Evolutionary conservation across 768 basidiomycete species (phyloP).

Genomic region (Lepiota subincarnata): DNA sequence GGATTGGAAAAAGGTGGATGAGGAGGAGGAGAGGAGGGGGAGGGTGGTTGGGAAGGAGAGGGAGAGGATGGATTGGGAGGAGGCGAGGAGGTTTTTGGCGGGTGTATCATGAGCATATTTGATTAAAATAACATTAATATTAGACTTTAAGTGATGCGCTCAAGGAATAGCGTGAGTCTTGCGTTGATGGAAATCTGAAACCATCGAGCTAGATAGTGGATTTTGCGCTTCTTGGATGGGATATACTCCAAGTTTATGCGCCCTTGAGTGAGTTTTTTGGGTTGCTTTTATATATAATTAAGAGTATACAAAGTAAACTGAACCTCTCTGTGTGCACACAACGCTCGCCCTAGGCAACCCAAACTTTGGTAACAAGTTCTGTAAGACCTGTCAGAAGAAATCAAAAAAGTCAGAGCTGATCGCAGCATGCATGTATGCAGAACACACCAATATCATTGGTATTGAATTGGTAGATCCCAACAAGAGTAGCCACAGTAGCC

Average conservation of each 20-base stretch:
- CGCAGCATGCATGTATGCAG: neutral
- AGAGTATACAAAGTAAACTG: too few relatives aligned
- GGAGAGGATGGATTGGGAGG: conserved; percentile 72
- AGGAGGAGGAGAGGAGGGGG: conserved; percentile 65
- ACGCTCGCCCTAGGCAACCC: conserved; percentile 57
- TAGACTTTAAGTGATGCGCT: neutral
- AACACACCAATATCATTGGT: conserved; percentile 93
- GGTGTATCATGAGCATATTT: too few relatives aligned
- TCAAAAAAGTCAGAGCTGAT: neutral
- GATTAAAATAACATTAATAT: too few relatives aligned
- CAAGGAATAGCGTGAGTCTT: too few relatives aligned
- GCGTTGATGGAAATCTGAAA: too few relatives aligned
- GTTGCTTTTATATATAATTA: too few relatives aligned
- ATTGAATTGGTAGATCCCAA: conserved; percentile 97
- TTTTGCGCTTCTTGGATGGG: too few relatives aligned
- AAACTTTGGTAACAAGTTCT: conserved; percentile 77
- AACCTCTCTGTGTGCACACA: too few relatives aligned
- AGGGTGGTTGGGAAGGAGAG: conserved; percentile 59
- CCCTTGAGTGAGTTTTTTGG: too few relatives aligned
- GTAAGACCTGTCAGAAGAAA: conserved; percentile 58
- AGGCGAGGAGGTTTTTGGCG: conserved; percentile 35
- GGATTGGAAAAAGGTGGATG: conserved; percentile 74
- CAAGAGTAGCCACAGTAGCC: conserved; percentile 74
- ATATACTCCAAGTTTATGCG: too few relatives aligned
- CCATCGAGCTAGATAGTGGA: too few relatives aligned